A percentile compares a stretch with the other conserved stretches of the same genome.
Conservation (phyloP, 352 stramenopile species). For the Phytophthora europaea region DNA sequence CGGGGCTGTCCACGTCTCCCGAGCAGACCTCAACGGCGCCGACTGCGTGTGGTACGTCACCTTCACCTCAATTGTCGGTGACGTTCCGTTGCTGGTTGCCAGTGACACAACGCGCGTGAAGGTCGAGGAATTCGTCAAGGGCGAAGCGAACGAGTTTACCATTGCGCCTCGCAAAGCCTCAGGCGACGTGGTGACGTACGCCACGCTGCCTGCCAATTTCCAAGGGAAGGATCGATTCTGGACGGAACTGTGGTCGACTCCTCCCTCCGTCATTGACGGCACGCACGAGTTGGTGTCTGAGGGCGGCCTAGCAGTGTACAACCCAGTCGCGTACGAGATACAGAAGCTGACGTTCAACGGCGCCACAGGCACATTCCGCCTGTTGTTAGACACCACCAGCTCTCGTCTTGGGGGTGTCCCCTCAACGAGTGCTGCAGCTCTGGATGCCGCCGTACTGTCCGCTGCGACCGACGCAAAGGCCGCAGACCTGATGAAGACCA, state of each 20-base stretch:
- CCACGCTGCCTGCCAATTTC: conserved; percentile 79
- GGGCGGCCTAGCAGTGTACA: conserved; percentile 93
- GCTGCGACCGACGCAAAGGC: conserved; percentile 58
- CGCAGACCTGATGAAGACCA: conserved; percentile 81
- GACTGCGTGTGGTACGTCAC: conserved; percentile 88
- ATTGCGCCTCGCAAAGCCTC: conserved; percentile 96
- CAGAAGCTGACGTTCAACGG: conserved; percentile 88
- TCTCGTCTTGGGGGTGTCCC: conserved; percentile 54
- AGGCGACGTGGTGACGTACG: conserved; percentile 92
- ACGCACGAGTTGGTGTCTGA: conserved; percentile 94
- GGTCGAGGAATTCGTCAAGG: conserved; percentile 94
- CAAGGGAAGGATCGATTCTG: conserved; percentile 95
- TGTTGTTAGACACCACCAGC: conserved; percentile 83
- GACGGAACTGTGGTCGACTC: conserved; percentile 94
- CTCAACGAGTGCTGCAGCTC: conserved; percentile 48
- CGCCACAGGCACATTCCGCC: conserved; percentile 64
- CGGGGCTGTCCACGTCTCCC: conserved; percentile 72
- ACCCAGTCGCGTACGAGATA: conserved; percentile 91
- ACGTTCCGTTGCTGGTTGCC: conserved; percentile 74
- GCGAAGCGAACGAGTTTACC: conserved; percentile 95
- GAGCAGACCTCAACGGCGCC: conserved; percentile 51
- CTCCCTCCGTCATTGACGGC: conserved; percentile 82
- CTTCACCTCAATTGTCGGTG: conserved; percentile 87
- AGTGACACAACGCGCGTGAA: conserved; percentile 56
- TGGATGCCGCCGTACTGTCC: conserved; percentile 59